Evolutionary conservation across 768 basidiomycete species (phyloP), one percentile per base, ranked within the genome.

Genomic region (Leccinellum albellum): DNA sequence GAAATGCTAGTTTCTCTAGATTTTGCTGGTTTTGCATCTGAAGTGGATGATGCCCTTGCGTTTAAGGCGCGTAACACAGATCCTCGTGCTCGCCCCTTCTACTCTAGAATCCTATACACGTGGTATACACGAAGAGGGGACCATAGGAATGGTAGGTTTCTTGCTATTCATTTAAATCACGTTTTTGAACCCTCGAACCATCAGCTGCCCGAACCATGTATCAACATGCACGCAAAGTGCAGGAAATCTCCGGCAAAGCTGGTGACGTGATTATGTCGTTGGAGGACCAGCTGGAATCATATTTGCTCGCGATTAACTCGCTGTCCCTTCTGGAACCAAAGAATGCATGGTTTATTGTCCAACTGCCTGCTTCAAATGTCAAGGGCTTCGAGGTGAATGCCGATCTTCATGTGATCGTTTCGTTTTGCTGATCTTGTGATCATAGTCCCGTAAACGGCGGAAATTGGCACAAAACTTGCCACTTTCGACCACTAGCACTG

Each of bases 31-130:
- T 79, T 95, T 58, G 82, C 86, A 44, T 85, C 87, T 52, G 93
- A 96, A 67, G 89, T 98, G 20, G 94, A 97, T 75, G 85, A 83
- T 44, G 85, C 88, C 15, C 77, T 99, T 42, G 82, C 89, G 20
- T 98, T 95, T 78, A 96, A 98, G 71, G 91, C 94, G 7, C 84
- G 95, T 58, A 96, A 98, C 70, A 87, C 88, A 17, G 92, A 99
- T 74, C 94, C 96, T 50, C 83, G 91, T 45, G 75, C 86, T 37
- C 82, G 80, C 35, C 95, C 95, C 0, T 87, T 85, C 67, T 98
- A 96, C 76, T 87, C 93, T 33, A 83, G 85, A 65, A 91, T 98
- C 53, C 74, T 98, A n/a, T 96, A 97, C 73, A 87, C 92, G 48
- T 98, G 94, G 94, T 88, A 94, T 70, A 82, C 88, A 63, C 80